A percentile compares a stretch with the other conserved stretches of the same genome.
These are phyloP conservation scores for Cinnamomum chago DNA, from an alignment of 164 flowering plant genomes.

Conservation along the genomic window DNA sequence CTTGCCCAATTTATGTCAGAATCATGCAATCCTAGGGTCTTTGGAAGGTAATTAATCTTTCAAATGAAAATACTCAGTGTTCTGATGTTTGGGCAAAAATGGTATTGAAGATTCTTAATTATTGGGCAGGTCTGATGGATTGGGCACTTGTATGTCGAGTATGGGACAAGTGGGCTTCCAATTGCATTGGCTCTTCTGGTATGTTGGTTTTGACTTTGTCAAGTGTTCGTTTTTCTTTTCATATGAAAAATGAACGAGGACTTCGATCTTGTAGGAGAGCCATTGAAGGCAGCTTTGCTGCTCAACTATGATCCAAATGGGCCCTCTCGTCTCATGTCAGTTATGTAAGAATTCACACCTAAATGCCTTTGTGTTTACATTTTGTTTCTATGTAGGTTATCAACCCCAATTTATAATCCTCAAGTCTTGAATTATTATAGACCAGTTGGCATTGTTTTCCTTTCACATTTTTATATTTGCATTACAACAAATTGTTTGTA, in stretches of 20 bases:
- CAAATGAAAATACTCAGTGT: too few relatives aligned
- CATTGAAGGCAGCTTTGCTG: constrained; percentile 81
- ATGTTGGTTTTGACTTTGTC: constrained; percentile 6
- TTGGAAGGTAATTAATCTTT: too few relatives aligned
- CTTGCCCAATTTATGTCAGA: too few relatives aligned
- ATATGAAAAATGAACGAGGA: not conserved
- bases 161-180: constrained; percentile 86
- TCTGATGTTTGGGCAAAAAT: too few relatives aligned
- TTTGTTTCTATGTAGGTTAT: not conserved
- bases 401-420: not conserved
- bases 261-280: constrained; percentile 41
- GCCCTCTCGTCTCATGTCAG: constrained; percentile 76
- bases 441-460: not conserved
- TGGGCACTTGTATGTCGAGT: constrained; percentile 49
- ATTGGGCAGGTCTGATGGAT: constrained; percentile 37
- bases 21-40: too few relatives aligned
- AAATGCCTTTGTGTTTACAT: too few relatives aligned
- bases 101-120: constrained; percentile 1
- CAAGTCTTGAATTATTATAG: not conserved
- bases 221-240: not conserved
- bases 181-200: constrained; percentile 65
- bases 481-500: too few relatives aligned
- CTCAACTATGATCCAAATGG: constrained; percentile 80
- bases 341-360: constrained; percentile 43
- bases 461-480: not conserved